Conservation (phyloP, 805 yeast genomes). For the Wickerhamomyces hampshirensis region DNA sequence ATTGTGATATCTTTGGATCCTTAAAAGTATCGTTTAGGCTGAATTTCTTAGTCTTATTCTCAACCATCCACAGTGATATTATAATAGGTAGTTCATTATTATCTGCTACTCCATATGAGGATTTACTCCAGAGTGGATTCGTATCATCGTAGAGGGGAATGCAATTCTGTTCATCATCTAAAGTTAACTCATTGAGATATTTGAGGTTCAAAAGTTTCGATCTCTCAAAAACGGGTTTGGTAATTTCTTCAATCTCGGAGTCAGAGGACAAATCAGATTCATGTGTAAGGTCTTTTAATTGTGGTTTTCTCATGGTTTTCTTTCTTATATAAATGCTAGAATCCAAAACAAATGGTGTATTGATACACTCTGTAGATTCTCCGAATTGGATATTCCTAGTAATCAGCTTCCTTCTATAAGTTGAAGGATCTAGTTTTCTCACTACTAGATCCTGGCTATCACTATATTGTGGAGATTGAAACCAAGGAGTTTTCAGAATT, state of each 20-base stretch:
- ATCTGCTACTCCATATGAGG: neutral
- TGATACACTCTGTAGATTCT: too few relatives aligned
- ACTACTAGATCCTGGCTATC: conserved; percentile 1
- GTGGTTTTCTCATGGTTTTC: conserved; percentile 2
- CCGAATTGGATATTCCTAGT: conserved; percentile 2
- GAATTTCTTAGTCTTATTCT: conserved; percentile 10
- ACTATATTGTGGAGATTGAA: conserved; percentile 17
- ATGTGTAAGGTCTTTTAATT: conserved; percentile 12
- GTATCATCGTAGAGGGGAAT: neutral
- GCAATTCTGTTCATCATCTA: conserved; percentile 1
- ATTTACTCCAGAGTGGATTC: conserved; percentile 6
- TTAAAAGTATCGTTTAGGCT: conserved; percentile 14
- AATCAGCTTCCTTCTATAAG: conserved; percentile 6
- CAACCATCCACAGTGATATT: conserved; percentile 21
- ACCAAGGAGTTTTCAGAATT: conserved; percentile 32
- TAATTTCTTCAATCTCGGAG: conserved; percentile 10
- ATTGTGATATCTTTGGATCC: conserved; percentile 8
- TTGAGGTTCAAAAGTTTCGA: neutral
- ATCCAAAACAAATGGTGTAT: conserved; percentile 15
- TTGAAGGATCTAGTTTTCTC: conserved; percentile 2
- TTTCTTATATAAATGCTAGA: conserved; percentile 18
- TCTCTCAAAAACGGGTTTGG: conserved; percentile 7
- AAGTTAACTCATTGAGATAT: neutral
- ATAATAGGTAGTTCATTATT: conserved; percentile 11
- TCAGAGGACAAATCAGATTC: conserved; percentile 10